These are phyloP conservation scores for Mercurialis annua DNA, from an alignment of 345 rosid genomes.

Conservation along the genomic window DNA sequence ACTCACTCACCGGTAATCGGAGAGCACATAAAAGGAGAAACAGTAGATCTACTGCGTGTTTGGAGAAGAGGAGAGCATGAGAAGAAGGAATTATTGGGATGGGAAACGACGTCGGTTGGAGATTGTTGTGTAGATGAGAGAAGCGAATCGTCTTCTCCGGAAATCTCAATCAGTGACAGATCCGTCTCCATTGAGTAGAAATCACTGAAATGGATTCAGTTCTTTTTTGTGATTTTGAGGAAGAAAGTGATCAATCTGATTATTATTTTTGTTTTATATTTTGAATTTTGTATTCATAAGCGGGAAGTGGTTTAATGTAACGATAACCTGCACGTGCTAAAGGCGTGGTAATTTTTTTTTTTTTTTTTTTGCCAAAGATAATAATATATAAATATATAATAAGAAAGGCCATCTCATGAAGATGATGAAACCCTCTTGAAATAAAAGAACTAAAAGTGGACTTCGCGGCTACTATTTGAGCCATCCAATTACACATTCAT, in stretches of 20 bases:
- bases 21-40: slow-evolving; percentile 21
- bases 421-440: no score
- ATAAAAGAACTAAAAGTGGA: no score
- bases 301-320: no score
- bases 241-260: no score
- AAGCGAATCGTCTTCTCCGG: slow-evolving; percentile 61
- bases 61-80: slow-evolving; percentile 65
- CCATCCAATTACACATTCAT: no score
- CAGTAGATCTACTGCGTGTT: slow-evolving; percentile 39
- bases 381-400: no score
- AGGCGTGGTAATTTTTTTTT: no score
- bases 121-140: slow-evolving; percentile 25
- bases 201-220: no score
- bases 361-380: no score
- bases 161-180: slow-evolving; percentile 58
- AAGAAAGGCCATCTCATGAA: no score
- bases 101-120: slow-evolving; percentile 27
- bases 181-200: slow-evolving; percentile 48
- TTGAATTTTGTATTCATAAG: slow-evolving; percentile 26
- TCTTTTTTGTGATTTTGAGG: slow-evolving; percentile 13
- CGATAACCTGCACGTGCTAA: no score
- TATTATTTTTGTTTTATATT: neutral
- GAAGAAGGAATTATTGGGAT: slow-evolving; percentile 30
- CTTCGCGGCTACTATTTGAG: no score
- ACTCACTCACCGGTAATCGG: slow-evolving; percentile 30